Conservation (phyloP, 1,139 yeast species). For the Debaryomyces sp. region DNA sequence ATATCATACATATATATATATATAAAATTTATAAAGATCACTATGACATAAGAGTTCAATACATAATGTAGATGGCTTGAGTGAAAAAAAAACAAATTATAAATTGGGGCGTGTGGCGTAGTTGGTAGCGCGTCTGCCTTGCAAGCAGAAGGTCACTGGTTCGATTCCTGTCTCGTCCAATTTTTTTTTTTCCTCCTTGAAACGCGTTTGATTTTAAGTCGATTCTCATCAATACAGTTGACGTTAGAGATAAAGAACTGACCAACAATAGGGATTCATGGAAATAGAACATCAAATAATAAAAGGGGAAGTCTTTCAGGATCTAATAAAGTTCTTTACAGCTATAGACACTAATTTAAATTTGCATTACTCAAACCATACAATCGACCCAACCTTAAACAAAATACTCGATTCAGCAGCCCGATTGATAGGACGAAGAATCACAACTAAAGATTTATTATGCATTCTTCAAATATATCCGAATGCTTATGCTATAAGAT, state of each 20-base stretch:
- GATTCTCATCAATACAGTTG: not conserved
- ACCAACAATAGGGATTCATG: not conserved
- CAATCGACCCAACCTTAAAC: conserved; percentile 23
- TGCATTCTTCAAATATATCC: conserved; percentile 19
- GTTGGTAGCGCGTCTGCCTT: conserved; percentile 74
- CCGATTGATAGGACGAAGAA: conserved; percentile 18
- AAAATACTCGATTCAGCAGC: conserved; percentile 25
- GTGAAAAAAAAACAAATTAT: not conserved
- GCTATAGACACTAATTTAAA: conserved; percentile 29
- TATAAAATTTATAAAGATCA: not conserved
- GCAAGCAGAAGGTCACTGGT: conserved; percentile 70
- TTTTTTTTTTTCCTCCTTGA: conserved; percentile 28
- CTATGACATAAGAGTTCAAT: too few relatives aligned
- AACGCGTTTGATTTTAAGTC: not conserved
- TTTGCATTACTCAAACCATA: conserved; percentile 31
- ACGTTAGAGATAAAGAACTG: not conserved
- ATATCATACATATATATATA: too few relatives aligned
- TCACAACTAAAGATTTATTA: conserved; percentile 20
- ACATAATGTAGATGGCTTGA: too few relatives aligned
- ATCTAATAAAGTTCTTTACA: conserved; percentile 12
- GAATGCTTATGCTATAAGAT: conserved; percentile 17
- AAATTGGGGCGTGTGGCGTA: conserved; percentile 64
- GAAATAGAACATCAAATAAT: not conserved
- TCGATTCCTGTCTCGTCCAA: conserved; percentile 70
- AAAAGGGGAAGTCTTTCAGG: not conserved